These are phyloP conservation scores for Aechmea fasciata DNA, from an alignment of 176 grass and related monocot genomes.

Conservation along the genomic window DNA sequence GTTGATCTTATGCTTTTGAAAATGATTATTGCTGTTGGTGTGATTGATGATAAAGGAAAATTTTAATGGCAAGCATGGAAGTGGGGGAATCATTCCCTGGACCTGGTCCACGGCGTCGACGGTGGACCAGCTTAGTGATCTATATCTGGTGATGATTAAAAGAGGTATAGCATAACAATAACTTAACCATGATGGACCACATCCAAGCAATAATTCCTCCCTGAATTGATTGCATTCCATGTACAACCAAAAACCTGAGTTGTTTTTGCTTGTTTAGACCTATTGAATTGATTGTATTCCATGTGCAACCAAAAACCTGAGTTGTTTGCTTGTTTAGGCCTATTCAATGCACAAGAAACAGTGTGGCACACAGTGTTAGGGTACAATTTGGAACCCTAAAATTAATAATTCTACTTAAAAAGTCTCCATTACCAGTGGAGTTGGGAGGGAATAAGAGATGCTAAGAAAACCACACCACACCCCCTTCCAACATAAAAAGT, in stretches of 20 bases:
- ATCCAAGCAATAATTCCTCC: too few relatives aligned
- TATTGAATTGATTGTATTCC: not conserved
- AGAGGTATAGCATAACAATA: too few relatives aligned
- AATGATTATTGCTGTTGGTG: too few relatives aligned
- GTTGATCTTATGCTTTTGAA: too few relatives aligned
- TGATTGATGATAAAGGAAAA: too few relatives aligned
- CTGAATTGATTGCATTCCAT: not conserved
- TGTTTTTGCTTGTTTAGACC: not conserved
- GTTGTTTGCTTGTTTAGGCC: not conserved
- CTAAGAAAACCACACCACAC: not conserved
- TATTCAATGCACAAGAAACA: not conserved
- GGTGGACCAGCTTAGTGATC: too few relatives aligned
- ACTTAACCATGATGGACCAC: too few relatives aligned
- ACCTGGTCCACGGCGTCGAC: too few relatives aligned
- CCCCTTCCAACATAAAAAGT: not conserved
- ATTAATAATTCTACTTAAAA: not conserved
- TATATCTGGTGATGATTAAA: too few relatives aligned
- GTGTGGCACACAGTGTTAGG: not conserved
- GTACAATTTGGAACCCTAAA: too few relatives aligned
- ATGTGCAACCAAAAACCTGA: not conserved
- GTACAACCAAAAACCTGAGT: not conserved
- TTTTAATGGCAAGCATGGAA: too few relatives aligned
- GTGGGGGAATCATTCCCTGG: too few relatives aligned
- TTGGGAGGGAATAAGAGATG: not conserved
- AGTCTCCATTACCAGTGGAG: constrained; percentile 25